Evolutionary conservation across 2,329 filamentous ascomycete species (phyloP), one percentile per base, ranked within the genome.

Genomic region (Fusarium pilosicola): DNA sequence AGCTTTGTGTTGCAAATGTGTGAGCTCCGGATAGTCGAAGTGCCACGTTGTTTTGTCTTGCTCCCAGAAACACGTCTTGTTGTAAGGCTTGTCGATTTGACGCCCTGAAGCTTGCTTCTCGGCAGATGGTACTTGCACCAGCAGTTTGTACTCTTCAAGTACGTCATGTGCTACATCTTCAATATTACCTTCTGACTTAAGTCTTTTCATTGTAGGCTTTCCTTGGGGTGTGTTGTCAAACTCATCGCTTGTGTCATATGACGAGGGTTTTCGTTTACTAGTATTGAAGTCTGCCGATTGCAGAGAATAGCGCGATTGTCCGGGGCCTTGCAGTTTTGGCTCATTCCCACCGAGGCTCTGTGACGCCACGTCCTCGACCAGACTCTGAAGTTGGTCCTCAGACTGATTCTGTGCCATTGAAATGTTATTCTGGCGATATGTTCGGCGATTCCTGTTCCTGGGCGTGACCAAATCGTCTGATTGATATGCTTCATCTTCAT

Each of bases 11-110:
- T 92, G 89, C 12, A 89, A 82, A 63, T 88, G 86, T 1, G 87
- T 90, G 88, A 92, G 91, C 70, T 90, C 87, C 1, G 90, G 90
- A 74, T 92, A 92, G 57, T 88, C 79, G 8, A 90, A 83, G 71
- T 92, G 90, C 85, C 89, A 90, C 2, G 88, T 90, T 26, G 78
- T 82, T 62, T 83, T 83, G 73, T 91, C 86, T 49, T 84, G 83
- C 52, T 87, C 85, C 90, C 90, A 92, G 75, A 88, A 92, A 2
- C 84, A 84, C 12, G 83, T 84, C 71, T 91, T 90, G 73, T 85
- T 83, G 18, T 90, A 85, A 8, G 88, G 87, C 26, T 84, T 82
- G 74, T 91, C 88, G 45, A 91, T 88, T 72, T 88, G 87, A 30
- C 89, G 86, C n/a, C 84, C 85, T 1, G 88, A 89, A 36, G 85